phyloP scores from a whole-genome alignment of 2,329 filamentous ascomycete genomes.

The Curvularia verruculosa region DNA sequence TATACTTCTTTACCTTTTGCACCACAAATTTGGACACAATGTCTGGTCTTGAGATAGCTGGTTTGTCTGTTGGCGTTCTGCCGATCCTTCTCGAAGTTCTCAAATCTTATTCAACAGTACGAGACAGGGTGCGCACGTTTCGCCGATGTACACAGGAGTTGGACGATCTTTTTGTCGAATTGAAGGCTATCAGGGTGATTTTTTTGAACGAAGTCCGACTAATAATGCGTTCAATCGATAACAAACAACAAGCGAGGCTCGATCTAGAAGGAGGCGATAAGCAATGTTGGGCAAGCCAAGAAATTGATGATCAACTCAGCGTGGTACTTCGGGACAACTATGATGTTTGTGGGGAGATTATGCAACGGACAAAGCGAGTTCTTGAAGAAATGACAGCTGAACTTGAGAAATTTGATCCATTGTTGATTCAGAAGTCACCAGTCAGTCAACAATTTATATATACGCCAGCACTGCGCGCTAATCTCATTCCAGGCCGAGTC shows the following conservation, averaged over 20 bases:
- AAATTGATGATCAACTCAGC: neutral
- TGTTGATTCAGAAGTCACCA: neutral
- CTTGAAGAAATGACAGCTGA: neutral
- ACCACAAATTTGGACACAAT: neutral
- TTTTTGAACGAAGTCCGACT: conserved; percentile 34
- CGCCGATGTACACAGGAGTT: conserved; percentile 28
- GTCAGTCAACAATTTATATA: neutral
- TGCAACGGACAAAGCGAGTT: neutral
- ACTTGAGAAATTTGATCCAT: neutral
- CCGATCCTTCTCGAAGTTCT: conserved; percentile 32
- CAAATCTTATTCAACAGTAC: conserved; percentile 24
- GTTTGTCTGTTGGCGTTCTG: conserved; percentile 22
- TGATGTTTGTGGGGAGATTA: neutral
- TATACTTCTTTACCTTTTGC: neutral
- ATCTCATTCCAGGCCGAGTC: conserved; percentile 19
- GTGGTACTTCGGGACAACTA: neutral
- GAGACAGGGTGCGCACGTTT: conserved; percentile 21
- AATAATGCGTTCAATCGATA: conserved; percentile 23
- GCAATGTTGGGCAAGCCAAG: neutral
- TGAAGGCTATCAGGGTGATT: conserved; percentile 23
- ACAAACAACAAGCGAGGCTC: conserved; percentile 10
- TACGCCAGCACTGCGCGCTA: neutral
- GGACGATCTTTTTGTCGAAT: conserved; percentile 17
- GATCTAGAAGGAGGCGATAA: neutral
- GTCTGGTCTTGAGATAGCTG: neutral